Conservation (phyloP, 306 rosid species). For the Mucuna pruriens region DNA sequence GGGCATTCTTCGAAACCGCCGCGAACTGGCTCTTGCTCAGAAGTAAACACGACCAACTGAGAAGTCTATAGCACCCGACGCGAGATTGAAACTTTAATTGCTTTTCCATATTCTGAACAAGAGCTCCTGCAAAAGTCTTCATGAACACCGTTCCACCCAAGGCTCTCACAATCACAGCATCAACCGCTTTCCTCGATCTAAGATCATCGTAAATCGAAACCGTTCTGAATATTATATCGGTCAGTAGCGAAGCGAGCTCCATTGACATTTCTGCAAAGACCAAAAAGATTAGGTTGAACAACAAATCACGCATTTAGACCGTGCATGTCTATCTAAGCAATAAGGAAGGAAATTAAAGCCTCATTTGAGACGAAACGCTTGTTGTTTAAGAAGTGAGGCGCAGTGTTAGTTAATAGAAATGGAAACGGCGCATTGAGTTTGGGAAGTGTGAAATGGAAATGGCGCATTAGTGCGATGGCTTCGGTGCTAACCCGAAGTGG, state of each 20-base stretch:
- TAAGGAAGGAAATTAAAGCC: background rate
- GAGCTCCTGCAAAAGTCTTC: slow-evolving; percentile 88
- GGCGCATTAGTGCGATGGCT: background rate
- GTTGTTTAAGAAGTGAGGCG: background rate
- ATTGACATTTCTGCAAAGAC: slow-evolving; percentile 65
- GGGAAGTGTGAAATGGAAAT: background rate
- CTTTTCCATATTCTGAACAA: slow-evolving; percentile 91
- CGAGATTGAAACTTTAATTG: slow-evolving; percentile 69
- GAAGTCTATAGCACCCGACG: slow-evolving; percentile 79
- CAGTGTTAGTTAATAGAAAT: background rate
- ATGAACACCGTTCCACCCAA: slow-evolving; percentile 67
- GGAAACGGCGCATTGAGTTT: background rate
- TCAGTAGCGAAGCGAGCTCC: slow-evolving; percentile 61
- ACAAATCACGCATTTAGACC: slow-evolving; percentile 11
- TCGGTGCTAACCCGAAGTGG: slow-evolving; percentile 58
- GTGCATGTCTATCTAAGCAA: background rate
- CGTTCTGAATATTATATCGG: slow-evolving; percentile 73
- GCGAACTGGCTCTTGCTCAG: slow-evolving; percentile 71
- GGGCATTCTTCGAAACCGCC: slow-evolving; percentile 79
- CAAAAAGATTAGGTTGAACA: slow-evolving; percentile 19
- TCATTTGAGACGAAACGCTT: background rate
- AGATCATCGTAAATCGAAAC: slow-evolving; percentile 76
- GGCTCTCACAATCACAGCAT: slow-evolving; percentile 68
- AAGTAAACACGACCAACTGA: slow-evolving; percentile 86
- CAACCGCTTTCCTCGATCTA: slow-evolving; percentile 85